A percentile compares a stretch with the other conserved stretches of the same genome.
phyloP scores from a whole-genome alignment of 768 basidiomycete species.

The Agrocybe praecox region DNA sequence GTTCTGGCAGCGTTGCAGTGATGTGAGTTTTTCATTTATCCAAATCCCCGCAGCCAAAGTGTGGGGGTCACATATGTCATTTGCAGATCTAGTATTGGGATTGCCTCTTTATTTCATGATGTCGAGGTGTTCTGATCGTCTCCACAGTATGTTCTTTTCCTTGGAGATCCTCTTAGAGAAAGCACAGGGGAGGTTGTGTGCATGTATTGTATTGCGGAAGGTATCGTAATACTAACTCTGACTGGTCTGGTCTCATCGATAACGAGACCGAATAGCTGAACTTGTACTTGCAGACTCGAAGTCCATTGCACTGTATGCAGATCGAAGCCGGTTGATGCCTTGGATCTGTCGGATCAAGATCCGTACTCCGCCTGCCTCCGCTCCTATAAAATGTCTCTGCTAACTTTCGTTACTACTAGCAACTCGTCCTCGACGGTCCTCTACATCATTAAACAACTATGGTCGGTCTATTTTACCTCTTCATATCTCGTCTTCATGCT shows the following conservation, averaged over 20 bases:
- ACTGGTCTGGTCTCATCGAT: conserved; percentile 5
- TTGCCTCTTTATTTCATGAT: neutral
- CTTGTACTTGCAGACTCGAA: conserved; percentile 1
- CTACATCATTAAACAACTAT: conserved; percentile 13
- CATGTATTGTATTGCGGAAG: neutral
- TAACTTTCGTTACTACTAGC: conserved; percentile 22
- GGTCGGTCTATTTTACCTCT: conserved; percentile 14
- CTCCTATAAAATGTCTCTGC: conserved; percentile 46
- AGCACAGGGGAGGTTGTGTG: neutral
- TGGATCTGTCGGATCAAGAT: conserved; percentile 71
- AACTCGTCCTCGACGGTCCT: conserved; percentile 38
- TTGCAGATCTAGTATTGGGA: conserved; percentile 2
- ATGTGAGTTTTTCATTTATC: conserved; percentile 10
- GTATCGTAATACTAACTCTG: neutral
- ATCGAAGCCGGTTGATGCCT: conserved; percentile 35
- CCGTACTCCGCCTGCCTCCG: conserved; percentile 60
- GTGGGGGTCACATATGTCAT: conserved; percentile 4
- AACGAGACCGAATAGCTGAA: conserved; percentile 6
- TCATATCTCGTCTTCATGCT: neutral
- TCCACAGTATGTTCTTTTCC: neutral
- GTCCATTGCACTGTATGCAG: conserved; percentile 4
- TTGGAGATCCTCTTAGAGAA: neutral
- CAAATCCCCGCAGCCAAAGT: conserved; percentile 2
- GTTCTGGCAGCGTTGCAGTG: neutral
- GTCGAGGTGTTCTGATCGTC: neutral